Evolutionary conservation across 2,329 filamentous ascomycete genomes (phyloP).

Genomic region (Purpureocillium takamizusanense): DNA sequence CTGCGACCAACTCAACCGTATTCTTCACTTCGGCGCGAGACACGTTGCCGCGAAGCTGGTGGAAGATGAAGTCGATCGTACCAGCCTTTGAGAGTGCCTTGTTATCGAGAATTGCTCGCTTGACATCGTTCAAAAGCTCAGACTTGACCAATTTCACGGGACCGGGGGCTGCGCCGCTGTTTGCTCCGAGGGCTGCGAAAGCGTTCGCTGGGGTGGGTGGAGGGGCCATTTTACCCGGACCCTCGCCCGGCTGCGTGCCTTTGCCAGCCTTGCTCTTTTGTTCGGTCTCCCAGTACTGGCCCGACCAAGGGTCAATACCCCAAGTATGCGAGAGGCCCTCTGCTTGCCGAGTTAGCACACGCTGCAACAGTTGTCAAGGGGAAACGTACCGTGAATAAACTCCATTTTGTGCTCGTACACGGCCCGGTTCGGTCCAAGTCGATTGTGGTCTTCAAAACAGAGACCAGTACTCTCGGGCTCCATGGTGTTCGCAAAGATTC

Average conservation of each 20-base stretch:
- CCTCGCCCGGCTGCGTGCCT: constrained; percentile 7
- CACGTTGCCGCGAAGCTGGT: constrained; percentile 26
- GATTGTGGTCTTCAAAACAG: constrained; percentile 63
- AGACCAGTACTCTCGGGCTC: constrained; percentile 72
- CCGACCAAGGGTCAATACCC: constrained; percentile 76
- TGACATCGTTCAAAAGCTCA: constrained; percentile 31
- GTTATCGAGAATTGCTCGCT: constrained; percentile 30
- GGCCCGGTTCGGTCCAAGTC: constrained; percentile 37
- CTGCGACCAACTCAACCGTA: constrained; percentile 29
- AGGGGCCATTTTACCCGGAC: constrained; percentile 19
- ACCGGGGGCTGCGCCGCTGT: constrained; percentile 6
- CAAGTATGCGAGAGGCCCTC: constrained; percentile 39
- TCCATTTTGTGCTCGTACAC: constrained; percentile 62
- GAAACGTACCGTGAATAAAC: constrained; percentile 53
- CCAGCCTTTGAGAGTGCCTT: constrained; percentile 29
- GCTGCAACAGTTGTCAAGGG: background rate
- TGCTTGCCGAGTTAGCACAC: constrained; percentile 12
- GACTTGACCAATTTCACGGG: constrained; percentile 24
- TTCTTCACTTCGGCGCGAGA: constrained; percentile 32
- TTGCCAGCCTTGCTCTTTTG: constrained; percentile 18
- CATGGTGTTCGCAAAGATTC: constrained; percentile 57
- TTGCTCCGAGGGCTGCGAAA: constrained; percentile 23
- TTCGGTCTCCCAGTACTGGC: constrained; percentile 62
- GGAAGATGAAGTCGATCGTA: constrained; percentile 30
- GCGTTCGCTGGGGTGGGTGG: constrained; percentile 24